These are phyloP conservation scores for Macrocystidia cucumis DNA, from an alignment of 1,284 basidiomycete genomes.

Conservation along the genomic window DNA sequence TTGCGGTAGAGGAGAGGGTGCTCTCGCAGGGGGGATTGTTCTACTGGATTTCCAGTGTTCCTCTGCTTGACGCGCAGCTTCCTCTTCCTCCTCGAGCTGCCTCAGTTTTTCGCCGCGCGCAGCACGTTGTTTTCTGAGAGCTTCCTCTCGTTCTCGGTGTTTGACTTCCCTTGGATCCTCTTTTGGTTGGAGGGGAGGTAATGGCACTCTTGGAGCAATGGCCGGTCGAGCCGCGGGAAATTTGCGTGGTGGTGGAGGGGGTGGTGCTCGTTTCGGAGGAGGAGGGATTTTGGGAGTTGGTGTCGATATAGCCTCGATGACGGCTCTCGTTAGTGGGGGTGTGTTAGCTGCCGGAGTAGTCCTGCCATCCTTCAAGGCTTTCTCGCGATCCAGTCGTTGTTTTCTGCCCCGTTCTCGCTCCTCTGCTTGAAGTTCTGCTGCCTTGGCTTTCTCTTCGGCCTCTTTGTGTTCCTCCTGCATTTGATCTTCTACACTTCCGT, in stretches of 20 bases:
- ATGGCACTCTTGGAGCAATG: constrained; percentile 21
- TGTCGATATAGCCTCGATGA: constrained; percentile 5
- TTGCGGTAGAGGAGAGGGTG: constrained; percentile 25
- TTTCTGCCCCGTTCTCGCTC: constrained; percentile 64
- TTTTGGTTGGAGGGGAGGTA: constrained; percentile 27
- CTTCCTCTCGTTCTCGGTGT: constrained; percentile 56
- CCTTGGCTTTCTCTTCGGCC: constrained; percentile 72
- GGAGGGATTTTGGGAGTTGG: neutral
- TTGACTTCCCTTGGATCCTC: constrained; percentile 62
- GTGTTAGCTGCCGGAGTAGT: constrained; percentile 21
- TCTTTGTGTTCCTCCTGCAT: constrained; percentile 80
- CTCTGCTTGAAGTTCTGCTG: constrained; percentile 73
- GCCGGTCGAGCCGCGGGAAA: neutral
- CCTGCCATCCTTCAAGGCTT: constrained; percentile 44
- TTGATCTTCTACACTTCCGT: constrained; percentile 75
- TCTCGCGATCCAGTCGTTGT: constrained; percentile 64
- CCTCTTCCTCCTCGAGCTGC: constrained; percentile 71
- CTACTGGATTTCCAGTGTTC: no score
- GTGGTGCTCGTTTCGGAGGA: neutral
- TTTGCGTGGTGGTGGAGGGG: neutral
- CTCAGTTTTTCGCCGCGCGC: constrained; percentile 56
- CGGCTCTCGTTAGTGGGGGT: constrained; percentile 25
- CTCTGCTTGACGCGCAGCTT: constrained; percentile 55
- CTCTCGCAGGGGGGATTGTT: no score
- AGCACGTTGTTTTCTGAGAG: constrained; percentile 45